These are phyloP conservation scores for Microdochium bolleyi DNA, from an alignment of 2,329 filamentous ascomycete genomes.

Conservation along the genomic window DNA sequence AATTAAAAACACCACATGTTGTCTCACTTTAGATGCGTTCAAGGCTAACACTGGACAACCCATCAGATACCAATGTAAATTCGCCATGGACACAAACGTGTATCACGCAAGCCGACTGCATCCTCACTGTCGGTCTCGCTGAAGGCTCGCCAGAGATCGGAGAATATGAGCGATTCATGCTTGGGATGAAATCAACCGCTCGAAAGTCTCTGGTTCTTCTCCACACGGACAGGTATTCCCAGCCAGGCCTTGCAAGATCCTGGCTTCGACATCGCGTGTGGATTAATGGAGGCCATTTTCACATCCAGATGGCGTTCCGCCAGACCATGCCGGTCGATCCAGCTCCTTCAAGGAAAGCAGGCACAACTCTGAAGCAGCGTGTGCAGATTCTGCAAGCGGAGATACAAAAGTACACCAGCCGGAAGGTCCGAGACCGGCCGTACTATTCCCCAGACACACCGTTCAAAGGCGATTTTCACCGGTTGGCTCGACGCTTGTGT, in stretches of 20 bases:
- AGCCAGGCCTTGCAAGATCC: slow-evolving; percentile 73
- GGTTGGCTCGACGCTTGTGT: slow-evolving; percentile 80
- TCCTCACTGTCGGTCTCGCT: slow-evolving; percentile 83
- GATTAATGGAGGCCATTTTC: slow-evolving; percentile 97
- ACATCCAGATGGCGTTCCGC: slow-evolving; percentile 90
- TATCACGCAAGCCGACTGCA: slow-evolving; percentile 93
- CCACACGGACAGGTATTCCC: slow-evolving; percentile 81
- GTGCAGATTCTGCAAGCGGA: slow-evolving; percentile 94
- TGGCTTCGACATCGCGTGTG: slow-evolving; percentile 92
- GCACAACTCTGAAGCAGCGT: slow-evolving; percentile 79
- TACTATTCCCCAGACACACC: slow-evolving; percentile 87
- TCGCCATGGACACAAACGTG: slow-evolving; percentile 98
- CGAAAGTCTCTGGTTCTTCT: slow-evolving; percentile 86
- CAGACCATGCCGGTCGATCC: slow-evolving; percentile 32
- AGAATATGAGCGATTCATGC: slow-evolving; percentile 91
- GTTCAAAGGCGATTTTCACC: slow-evolving; percentile 95
- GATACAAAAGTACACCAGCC: slow-evolving; percentile 95
- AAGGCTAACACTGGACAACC: slow-evolving; percentile 16
- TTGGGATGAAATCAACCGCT: slow-evolving; percentile 95
- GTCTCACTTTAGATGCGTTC: slow-evolving; percentile 1
- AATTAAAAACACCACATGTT: slow-evolving; percentile 5
- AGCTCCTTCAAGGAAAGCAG: slow-evolving; percentile 58
- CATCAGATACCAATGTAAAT: slow-evolving; percentile 83
- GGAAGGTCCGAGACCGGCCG: slow-evolving; percentile 79
- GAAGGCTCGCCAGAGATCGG: slow-evolving; percentile 86